Conservation (phyloP, 2,329 filamentous ascomycete genomes). For the Cladosporium sp. region DNA sequence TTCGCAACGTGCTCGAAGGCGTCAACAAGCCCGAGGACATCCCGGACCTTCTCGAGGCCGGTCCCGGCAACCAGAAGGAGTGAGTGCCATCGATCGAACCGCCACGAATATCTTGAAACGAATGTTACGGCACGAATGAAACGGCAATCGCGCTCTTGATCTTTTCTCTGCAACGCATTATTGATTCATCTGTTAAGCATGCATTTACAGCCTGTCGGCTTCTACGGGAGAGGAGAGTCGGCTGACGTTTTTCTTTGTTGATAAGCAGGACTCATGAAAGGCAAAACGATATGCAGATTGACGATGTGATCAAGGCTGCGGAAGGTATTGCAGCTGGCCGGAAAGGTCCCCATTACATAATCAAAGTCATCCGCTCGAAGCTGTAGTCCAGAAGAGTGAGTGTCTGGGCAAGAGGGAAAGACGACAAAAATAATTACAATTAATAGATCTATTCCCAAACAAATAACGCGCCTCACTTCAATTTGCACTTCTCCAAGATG, state of each 20-base stretch:
- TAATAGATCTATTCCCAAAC: neutral
- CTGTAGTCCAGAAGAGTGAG: neutral
- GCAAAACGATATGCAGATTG: neutral
- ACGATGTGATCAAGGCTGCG: slow-evolving; percentile 5
- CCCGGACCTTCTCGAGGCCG: slow-evolving; percentile 55
- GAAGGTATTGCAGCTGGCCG: neutral
- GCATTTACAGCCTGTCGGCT: neutral
- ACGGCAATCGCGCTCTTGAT: neutral
- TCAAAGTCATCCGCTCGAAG: slow-evolving; percentile 5
- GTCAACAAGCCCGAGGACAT: slow-evolving; percentile 76
- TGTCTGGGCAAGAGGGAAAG: neutral
- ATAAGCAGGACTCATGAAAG: slow-evolving; percentile 2
- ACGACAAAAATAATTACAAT: neutral
- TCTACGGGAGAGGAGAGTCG: neutral
- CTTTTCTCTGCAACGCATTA: neutral
- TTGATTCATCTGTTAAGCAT: neutral
- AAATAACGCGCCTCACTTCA: neutral
- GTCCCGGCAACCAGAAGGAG: slow-evolving; percentile 10
- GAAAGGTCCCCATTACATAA: slow-evolving; percentile 3
- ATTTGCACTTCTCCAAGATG: slow-evolving; percentile 49
- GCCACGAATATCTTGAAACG: neutral
- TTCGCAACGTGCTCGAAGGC: slow-evolving; percentile 75
- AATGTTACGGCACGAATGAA: neutral
- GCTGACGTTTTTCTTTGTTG: slow-evolving; percentile 8
- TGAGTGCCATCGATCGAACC: slow-evolving; percentile 2